phyloP scores from a whole-genome alignment of 495 filamentous ascomycete genomes.

The Xanthoparmelia taractica region DNA sequence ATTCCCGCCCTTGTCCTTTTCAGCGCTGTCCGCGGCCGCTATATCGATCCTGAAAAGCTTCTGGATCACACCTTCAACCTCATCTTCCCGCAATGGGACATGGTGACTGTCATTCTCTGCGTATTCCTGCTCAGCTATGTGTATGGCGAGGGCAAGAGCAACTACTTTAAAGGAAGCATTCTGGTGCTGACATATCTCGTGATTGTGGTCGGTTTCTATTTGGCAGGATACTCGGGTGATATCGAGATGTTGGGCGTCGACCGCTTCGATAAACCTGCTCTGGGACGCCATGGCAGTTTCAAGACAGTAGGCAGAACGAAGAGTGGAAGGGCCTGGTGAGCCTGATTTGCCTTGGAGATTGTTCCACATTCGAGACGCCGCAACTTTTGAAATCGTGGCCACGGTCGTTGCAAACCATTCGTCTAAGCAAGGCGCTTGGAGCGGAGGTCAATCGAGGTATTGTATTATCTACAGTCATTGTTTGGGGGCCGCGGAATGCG shows the following conservation, averaged over 20 bases:
- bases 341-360: background rate
- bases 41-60: conserved; percentile 50
- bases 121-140: conserved; percentile 97
- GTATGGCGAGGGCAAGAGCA: conserved; percentile 90
- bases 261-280: conserved; percentile 61
- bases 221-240: conserved; percentile 62
- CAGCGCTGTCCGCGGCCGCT: conserved; percentile 55
- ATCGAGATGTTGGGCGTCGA: conserved; percentile 51
- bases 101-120: conserved; percentile 95
- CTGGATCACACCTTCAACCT: conserved; percentile 76
- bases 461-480: background rate
- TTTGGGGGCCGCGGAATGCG: background rate
- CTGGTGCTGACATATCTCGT: conserved; percentile 90
- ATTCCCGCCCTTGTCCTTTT: conserved; percentile 90
- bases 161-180: conserved; percentile 74
- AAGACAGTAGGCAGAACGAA: conserved; percentile 42
- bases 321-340: conserved; percentile 21
- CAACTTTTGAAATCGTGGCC: background rate
- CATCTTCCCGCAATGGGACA: conserved; percentile 98
- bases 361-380: background rate
- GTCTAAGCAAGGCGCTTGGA: conserved; percentile 5
- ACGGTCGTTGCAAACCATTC: background rate
- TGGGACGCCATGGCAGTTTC: conserved; percentile 45
- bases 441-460: background rate
- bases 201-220: conserved; percentile 85